Percentiles rank a stretch among this genome's conserved stretches.
Evolutionary conservation across 495 filamentous ascomycete species (phyloP).

Genomic region (Neurospora sp.): DNA sequence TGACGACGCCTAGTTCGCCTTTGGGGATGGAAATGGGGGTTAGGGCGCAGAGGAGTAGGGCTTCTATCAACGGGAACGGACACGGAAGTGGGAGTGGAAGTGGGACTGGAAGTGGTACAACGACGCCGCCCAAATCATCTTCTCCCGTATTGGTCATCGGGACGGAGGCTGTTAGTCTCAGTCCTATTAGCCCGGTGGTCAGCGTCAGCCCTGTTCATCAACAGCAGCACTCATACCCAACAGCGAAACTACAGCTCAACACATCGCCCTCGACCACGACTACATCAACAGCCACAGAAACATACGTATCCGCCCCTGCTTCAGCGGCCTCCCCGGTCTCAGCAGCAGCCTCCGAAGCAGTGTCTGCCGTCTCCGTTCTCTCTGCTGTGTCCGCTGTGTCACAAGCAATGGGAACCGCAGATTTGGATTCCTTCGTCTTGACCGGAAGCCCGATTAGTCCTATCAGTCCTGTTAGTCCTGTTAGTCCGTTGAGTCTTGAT

Average conservation of each 20-base stretch:
- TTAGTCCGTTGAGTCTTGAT: constrained; percentile 7
- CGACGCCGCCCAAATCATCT: background rate
- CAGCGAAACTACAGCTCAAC: background rate
- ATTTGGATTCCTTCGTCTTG: background rate
- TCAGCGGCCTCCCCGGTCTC: background rate
- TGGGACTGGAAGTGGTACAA: background rate
- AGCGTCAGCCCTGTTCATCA: background rate
- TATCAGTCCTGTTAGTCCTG: constrained; percentile 3
- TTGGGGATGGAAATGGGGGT: background rate
- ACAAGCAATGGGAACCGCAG: background rate
- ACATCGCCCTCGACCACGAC: background rate
- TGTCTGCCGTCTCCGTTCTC: background rate
- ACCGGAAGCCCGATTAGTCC: constrained; percentile 1
- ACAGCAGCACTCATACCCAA: background rate
- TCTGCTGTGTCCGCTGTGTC: background rate
- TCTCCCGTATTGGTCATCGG: background rate
- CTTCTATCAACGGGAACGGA: background rate
- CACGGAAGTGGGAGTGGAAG: too few relatives aligned
- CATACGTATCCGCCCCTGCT: background rate
- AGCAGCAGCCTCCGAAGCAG: background rate
- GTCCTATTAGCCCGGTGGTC: background rate
- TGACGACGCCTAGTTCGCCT: background rate
- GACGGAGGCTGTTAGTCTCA: background rate
- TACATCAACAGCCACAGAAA: background rate
- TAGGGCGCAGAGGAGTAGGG: background rate